Evolutionary conservation across 208 protist genomes (phyloP).

Genomic region (Phytomonas francai): DNA sequence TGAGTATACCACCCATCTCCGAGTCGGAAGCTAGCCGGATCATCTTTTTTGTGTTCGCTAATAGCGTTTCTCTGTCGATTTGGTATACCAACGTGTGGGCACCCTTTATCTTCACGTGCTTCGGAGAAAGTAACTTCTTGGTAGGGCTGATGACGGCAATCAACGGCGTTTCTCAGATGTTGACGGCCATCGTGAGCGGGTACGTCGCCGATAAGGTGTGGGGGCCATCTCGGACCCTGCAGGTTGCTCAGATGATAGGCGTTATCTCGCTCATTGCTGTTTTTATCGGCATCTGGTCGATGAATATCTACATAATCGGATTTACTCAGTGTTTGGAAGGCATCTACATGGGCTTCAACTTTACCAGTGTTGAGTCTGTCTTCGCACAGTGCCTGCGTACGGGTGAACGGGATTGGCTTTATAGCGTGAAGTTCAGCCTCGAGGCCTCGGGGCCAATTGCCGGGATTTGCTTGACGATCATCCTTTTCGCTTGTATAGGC

Average conservation of each 20-base stretch:
- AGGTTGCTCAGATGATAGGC: constrained; percentile 35
- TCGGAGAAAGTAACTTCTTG: constrained; percentile 43
- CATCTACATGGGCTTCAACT: constrained; percentile 51
- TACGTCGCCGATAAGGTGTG: constrained; percentile 44
- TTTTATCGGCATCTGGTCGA: constrained; percentile 24
- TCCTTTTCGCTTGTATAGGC: constrained; percentile 39
- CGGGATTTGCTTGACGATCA: constrained; percentile 33
- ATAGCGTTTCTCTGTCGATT: constrained; percentile 62
- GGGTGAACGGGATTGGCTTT: constrained; percentile 53
- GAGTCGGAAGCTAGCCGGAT: constrained; percentile 53
- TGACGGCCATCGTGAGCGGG: constrained; percentile 35
- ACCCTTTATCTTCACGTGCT: constrained; percentile 47
- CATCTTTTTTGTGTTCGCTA: constrained; percentile 63
- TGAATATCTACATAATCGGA: constrained; percentile 27
- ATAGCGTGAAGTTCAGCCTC: constrained; percentile 62
- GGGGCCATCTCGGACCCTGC: constrained; percentile 46
- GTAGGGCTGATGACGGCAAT: constrained; percentile 57
- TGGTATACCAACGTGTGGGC: constrained; percentile 74
- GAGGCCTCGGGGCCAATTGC: constrained; percentile 50
- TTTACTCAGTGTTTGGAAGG: constrained; percentile 54
- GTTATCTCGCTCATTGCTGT: constrained; percentile 31
- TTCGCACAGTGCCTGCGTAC: constrained; percentile 57
- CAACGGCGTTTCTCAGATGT: constrained; percentile 49
- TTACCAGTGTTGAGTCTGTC: constrained; percentile 57
- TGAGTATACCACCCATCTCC: constrained; percentile 19